These are phyloP conservation scores for Uromyces viciae-fabae DNA, from an alignment of 1,284 basidiomycete genomes.

Conservation along the genomic window DNA sequence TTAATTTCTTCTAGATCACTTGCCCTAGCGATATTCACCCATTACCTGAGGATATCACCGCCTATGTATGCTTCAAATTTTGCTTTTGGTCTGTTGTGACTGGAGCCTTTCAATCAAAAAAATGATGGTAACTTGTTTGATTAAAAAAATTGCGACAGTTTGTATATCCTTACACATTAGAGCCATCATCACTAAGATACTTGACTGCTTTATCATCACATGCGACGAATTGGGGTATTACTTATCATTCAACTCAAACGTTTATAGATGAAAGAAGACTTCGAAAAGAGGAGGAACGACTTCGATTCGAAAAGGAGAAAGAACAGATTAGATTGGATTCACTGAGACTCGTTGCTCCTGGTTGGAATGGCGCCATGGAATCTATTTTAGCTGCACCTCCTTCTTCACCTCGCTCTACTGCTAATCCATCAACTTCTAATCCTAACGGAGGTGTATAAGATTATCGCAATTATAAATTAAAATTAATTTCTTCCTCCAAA, in stretches of 20 bases:
- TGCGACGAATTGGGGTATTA: conserved; percentile 4
- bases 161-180: conserved; percentile 40
- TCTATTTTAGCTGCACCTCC: conserved; percentile 22
- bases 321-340: conserved; percentile 8
- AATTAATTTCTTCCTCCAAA: too few species aligned
- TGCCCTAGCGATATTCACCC: conserved; percentile 40
- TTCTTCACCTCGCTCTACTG: not conserved
- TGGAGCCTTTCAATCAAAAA: not conserved
- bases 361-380: conserved; percentile 44
- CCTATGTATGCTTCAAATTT: conserved; percentile 14
- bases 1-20: conserved; percentile 12
- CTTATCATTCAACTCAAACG: conserved; percentile 5
- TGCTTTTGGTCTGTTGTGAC: not conserved
- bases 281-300: conserved; percentile 16
- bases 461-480: too few species aligned
- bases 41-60: conserved; percentile 38
- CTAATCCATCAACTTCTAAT: not conserved
- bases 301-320: conserved; percentile 15
- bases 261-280: conserved; percentile 19
- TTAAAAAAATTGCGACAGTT: not conserved
- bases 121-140: not conserved
- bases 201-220: conserved; percentile 4
- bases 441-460: too few species aligned
- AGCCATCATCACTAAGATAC: conserved; percentile 37
- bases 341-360: conserved; percentile 21